Conservation (phyloP, 495 filamentous ascomycete species). For the Aspergillus nidulans region DNA sequence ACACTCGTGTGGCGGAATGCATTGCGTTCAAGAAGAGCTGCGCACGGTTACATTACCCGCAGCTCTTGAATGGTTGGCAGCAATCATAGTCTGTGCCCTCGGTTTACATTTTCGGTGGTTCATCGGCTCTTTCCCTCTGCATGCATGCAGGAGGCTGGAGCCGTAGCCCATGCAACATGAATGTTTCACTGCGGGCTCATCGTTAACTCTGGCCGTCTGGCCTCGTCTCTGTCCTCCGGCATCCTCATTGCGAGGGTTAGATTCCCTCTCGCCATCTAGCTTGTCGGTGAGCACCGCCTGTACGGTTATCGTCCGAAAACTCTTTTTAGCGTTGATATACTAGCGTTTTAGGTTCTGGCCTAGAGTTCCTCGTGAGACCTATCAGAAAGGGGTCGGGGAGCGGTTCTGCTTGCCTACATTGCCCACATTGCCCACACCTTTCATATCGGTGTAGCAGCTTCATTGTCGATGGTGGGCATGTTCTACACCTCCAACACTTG, state of each 20-base stretch:
- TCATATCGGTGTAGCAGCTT: not conserved
- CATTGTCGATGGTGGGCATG: not conserved
- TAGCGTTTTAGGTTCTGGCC: not conserved
- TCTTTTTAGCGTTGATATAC: slow-evolving; percentile 4
- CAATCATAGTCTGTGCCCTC: not conserved
- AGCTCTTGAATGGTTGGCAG: not conserved
- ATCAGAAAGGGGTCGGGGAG: slow-evolving; percentile 6
- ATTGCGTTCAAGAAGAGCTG: not conserved
- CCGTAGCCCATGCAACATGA: not conserved
- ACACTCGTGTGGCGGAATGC: not conserved
- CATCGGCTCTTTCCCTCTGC: not conserved
- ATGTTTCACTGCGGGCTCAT: not conserved
- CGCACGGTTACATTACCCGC: not conserved
- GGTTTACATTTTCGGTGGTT: slow-evolving; percentile 3
- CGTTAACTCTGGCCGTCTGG: not conserved
- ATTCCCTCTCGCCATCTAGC: not conserved
- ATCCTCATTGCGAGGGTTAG: not conserved
- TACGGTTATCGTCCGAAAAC: not conserved
- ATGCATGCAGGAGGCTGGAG: not conserved
- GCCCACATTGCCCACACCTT: no score
- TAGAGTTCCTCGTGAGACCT: slow-evolving; percentile 1
- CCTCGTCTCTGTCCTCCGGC: not conserved
- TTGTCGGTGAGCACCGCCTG: slow-evolving; percentile 4
- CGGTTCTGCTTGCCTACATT: slow-evolving; percentile 1
- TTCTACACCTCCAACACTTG: not conserved